Percentiles rank a stretch among this genome's conserved stretches.
Conservation (phyloP, 331 rosid genomes). For the Rosa hybrid region DNA sequence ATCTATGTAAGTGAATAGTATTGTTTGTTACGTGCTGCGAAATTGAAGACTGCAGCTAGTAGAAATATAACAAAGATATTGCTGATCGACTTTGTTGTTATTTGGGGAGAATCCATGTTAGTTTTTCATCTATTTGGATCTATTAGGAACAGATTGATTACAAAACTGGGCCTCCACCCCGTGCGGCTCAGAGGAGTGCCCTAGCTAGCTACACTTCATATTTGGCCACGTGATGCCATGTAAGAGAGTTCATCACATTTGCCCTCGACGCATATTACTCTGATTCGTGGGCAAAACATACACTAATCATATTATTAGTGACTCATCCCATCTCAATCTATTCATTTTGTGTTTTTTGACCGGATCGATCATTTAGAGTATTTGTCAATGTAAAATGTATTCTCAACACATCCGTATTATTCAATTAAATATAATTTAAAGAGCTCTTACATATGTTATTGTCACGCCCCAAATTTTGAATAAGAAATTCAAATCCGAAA, state of each 20-base stretch:
- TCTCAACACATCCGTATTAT: too few relatives aligned
- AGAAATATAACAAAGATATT: not conserved
- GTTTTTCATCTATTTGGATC: constrained; percentile 6
- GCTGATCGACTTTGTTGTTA: not conserved
- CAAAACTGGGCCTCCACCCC: constrained; percentile 6
- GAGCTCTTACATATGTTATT: too few relatives aligned
- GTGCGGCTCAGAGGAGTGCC: not conserved
- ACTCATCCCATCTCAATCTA: not conserved
- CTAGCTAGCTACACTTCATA: not conserved
- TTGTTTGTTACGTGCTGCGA: constrained; percentile 1
- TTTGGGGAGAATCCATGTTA: not conserved
- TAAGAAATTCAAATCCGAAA: too few relatives aligned
- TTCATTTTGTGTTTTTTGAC: too few relatives aligned
- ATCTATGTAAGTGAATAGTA: not conserved
- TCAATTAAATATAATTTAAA: too few relatives aligned
- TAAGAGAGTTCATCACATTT: not conserved
- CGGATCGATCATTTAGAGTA: too few relatives aligned
- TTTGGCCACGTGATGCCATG: not conserved
- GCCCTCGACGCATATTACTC: too few relatives aligned
- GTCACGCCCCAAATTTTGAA: too few relatives aligned
- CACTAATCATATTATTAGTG: too few relatives aligned
- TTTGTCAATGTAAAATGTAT: too few relatives aligned
- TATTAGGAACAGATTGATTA: not conserved
- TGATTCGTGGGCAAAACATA: not conserved
- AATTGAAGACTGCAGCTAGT: not conserved